These are phyloP conservation scores for Suillus spraguei DNA, from an alignment of 768 basidiomycete species.

Conservation along the genomic window DNA sequence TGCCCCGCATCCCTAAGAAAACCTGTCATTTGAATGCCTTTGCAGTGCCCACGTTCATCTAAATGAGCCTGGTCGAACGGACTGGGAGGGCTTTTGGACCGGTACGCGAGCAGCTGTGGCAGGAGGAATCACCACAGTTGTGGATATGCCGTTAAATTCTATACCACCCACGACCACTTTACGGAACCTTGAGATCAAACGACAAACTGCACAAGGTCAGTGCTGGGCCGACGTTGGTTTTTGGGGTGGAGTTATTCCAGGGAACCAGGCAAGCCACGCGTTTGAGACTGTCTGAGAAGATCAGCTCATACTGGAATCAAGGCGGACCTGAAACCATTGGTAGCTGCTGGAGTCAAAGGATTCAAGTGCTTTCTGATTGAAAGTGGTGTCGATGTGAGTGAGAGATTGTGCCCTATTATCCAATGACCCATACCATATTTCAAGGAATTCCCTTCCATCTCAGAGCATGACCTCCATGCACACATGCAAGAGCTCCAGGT, in stretches of 20 bases:
- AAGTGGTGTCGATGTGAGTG: constrained; percentile 86
- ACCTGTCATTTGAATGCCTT: background rate
- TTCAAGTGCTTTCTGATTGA: constrained; percentile 98
- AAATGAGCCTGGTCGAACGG: constrained; percentile 90
- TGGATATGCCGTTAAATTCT: constrained; percentile 98
- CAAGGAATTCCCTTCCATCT: constrained; percentile 92
- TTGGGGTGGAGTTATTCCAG: constrained; percentile 93
- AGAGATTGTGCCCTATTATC: constrained; percentile 4
- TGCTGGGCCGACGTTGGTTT: constrained; percentile 73
- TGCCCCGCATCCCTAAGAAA: background rate
- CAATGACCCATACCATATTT: constrained; percentile 12
- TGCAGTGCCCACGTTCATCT: constrained; percentile 87
- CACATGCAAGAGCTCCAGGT: constrained; percentile 83
- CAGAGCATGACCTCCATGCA: constrained; percentile 60
- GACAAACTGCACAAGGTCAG: constrained; percentile 67
- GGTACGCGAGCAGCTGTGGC: constrained; percentile 91
- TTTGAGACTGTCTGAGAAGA: background rate
- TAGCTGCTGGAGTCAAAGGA: constrained; percentile 84
- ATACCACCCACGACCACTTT: constrained; percentile 95
- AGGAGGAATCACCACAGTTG: constrained; percentile 93
- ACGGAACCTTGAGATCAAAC: constrained; percentile 71
- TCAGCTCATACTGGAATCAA: constrained; percentile 30
- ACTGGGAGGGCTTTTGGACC: constrained; percentile 93
- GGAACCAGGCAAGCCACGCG: constrained; percentile 65
- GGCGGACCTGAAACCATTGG: constrained; percentile 74